Evolutionary conservation across 352 stramenopile species (phyloP), one percentile per base, ranked within the genome.

Genomic region (Phytophthora sp.): DNA sequence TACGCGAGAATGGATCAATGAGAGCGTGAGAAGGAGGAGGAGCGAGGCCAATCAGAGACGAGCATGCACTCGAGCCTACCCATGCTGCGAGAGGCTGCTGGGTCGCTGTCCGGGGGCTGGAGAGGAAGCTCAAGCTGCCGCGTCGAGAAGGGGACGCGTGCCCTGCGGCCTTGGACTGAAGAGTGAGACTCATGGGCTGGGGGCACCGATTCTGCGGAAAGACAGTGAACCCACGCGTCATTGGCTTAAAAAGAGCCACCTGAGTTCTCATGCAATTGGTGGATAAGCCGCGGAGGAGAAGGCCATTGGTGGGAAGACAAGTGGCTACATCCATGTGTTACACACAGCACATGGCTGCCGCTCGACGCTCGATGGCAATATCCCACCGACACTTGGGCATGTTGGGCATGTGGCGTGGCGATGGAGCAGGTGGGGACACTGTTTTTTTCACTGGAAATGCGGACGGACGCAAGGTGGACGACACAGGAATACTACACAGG

Each of bases 171-270:
- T 62, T 55, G 27, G 39, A 59, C 54, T 54, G 46, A 54, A 54
- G 61, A 69, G 60, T 68, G 51, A 69, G 60, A 61, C 49, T 66
- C 50, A 42, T 42, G 42, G 15, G 31, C 26, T 39, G 23, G 34
- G 32, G 24, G 4, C 20, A 24, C 15, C 27, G 31, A 52, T 62
- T 59, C 64, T 50, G 44, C 42, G 57, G 57, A 69, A 64, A 63
- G 65, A 66, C 42, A 66, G 41, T 71, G 56, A 58, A 71, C 49
- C 55, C 35, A 62, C 62, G 24, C 53, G 20, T 49, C 8, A 71
- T 71, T 71, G 62, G 62, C 3, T 10, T 7, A 67, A 71, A 71
- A 54, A 23, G 5, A 8, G 17, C 11, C 31, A 30, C 27, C 58
- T 67, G 58, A 67, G 58, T 67, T 67, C 37, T 54, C 35, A 42